A percentile compares a stretch with the other conserved stretches of the same genome.
Evolutionary conservation across 129 eudicot species (phyloP).

Genomic region (Artemisia annua): DNA sequence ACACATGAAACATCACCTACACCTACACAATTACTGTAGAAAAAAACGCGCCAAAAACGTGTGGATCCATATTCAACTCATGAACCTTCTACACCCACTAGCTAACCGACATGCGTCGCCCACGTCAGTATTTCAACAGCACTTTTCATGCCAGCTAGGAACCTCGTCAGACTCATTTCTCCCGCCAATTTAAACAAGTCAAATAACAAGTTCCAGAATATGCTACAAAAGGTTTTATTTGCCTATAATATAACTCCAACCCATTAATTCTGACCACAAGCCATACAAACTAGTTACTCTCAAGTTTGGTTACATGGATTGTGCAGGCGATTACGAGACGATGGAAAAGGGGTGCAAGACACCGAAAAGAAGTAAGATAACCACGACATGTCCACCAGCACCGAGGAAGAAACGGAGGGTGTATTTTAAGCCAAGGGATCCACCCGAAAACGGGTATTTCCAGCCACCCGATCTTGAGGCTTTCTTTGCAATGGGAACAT

Average conservation of each 20-base stretch:
- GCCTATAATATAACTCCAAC: not conserved
- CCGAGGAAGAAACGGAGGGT: conserved; percentile 53
- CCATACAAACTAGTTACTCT: no score
- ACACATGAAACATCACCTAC: no score
- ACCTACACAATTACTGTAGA: no score
- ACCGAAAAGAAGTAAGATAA: conserved; percentile 38
- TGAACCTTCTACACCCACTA: conserved; percentile 12
- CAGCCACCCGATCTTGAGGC: conserved; percentile 57
- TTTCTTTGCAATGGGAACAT: conserved; percentile 34
- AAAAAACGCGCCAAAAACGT: conserved; percentile 18
- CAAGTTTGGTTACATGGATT: conserved; percentile 21
- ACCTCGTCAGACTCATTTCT: conserved; percentile 12
- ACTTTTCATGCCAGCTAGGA: conserved; percentile 21
- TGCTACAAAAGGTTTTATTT: not conserved
- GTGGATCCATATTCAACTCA: not conserved
- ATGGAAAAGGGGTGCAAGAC: conserved; percentile 43
- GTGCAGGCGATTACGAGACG: conserved; percentile 1
- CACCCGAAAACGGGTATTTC: conserved; percentile 52
- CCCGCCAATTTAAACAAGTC: not conserved
- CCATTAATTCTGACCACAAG: not conserved
- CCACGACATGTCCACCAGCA: conserved; percentile 50
- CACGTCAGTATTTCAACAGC: not conserved
- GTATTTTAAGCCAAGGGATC: conserved; percentile 18
- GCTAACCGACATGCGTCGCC: not conserved
- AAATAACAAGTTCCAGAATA: conserved; percentile 14